Conservation (phyloP, 495 filamentous ascomycete species). For the Chaetomium fimeti region DNA sequence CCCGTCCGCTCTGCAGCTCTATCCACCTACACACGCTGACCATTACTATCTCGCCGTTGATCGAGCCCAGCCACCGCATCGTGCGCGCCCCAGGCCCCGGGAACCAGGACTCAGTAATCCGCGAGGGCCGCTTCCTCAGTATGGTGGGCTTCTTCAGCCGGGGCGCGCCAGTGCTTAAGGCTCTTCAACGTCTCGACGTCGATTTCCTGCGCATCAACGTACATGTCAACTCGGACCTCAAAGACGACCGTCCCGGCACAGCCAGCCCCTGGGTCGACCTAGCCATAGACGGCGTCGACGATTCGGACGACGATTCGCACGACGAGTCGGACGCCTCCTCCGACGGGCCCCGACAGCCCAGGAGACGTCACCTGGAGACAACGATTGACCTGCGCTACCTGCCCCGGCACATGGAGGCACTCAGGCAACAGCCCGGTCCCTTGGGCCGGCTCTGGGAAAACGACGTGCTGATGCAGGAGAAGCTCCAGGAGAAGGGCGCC, state of each 20-base stretch:
- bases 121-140: conserved; percentile 21
- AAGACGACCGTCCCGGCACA: not conserved
- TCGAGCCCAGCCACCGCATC: not conserved
- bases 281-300: not conserved
- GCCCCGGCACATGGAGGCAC: conserved; percentile 15
- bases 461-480: conserved; percentile 22
- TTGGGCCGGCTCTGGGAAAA: conserved; percentile 21
- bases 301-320: not conserved
- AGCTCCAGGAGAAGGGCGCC: conserved; percentile 15
- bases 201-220: conserved; percentile 32
- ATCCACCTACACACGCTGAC: conserved; percentile 39
- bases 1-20: not conserved
- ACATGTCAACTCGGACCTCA: conserved; percentile 24
- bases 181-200: conserved; percentile 26
- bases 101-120: not conserved
- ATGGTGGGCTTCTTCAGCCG: conserved; percentile 29
- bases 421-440: not conserved
- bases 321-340: conserved; percentile 6
- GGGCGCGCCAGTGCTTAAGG: conserved; percentile 14
- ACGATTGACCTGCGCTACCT: conserved; percentile 33
- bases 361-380: conserved; percentile 30
- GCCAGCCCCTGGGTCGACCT: not conserved
- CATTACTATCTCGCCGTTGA: conserved; percentile 26
- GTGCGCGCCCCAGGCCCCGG: not conserved
- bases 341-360: not conserved